These are phyloP conservation scores for Exidia glandulosa DNA, from an alignment of 768 basidiomycete species.

Conservation along the genomic window DNA sequence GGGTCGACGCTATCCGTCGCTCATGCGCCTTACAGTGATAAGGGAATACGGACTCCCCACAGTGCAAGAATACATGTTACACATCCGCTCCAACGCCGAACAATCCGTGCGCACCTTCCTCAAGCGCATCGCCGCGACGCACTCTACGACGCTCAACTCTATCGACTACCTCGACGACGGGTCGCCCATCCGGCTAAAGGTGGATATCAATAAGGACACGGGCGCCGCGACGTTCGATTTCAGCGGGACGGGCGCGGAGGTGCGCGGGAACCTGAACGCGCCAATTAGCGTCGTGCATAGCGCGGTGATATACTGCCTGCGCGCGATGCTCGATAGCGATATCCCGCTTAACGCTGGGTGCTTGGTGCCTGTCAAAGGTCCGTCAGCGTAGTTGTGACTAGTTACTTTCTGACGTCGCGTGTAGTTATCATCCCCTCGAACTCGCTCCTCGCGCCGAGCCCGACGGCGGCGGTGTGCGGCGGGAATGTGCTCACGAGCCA, in stretches of 20 bases:
- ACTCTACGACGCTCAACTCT: conserved; percentile 28
- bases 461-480: conserved; percentile 83
- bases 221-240: conserved; percentile 85
- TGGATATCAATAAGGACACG: conserved; percentile 60
- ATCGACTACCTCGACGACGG: conserved; percentile 87
- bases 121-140: conserved; percentile 55
- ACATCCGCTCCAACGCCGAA: conserved; percentile 86
- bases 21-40: conserved; percentile 41
- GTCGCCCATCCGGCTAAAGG: conserved; percentile 68
- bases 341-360: conserved; percentile 94
- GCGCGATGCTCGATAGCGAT: conserved; percentile 72
- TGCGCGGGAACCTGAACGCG: conserved; percentile 74
- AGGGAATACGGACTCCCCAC: conserved; percentile 75
- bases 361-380: conserved; percentile 73
- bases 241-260: conserved; percentile 69
- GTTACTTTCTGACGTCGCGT: neutral
- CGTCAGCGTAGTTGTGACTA: conserved; percentile 11
- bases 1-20: neutral
- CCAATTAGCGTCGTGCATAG: conserved; percentile 82
- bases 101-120: conserved; percentile 74
- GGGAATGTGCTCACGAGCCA: conserved; percentile 89
- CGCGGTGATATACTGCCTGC: conserved; percentile 83
- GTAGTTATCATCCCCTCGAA: conserved; percentile 71
- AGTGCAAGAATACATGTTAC: conserved; percentile 89
- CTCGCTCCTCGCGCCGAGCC: conserved; percentile 69